Evolutionary conservation across 352 stramenopile species (phyloP).

Genomic region (Phytophthora fragariaefolia): DNA sequence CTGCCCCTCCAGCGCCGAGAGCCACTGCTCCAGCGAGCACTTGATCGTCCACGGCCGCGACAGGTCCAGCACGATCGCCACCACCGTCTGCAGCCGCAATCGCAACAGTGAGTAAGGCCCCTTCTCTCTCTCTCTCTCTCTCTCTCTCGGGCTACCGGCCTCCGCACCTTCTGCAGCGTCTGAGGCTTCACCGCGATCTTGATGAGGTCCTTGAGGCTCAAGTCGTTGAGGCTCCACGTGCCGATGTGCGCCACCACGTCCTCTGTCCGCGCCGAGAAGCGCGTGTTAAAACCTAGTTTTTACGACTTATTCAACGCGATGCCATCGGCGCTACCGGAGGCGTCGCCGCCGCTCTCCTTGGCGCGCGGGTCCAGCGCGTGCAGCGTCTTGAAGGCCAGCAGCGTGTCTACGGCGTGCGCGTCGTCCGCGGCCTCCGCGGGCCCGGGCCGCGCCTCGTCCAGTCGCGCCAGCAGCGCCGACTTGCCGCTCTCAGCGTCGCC

Average conservation of each 20-base stretch:
- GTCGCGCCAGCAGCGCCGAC: constrained; percentile 62
- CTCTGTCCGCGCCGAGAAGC: constrained; percentile 36
- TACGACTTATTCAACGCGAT: not conserved
- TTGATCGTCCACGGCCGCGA: constrained; percentile 87
- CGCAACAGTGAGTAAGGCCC: constrained; percentile 2
- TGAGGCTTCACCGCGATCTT: constrained; percentile 69
- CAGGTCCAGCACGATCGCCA: constrained; percentile 72
- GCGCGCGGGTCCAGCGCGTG: constrained; percentile 71
- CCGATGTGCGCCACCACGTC: constrained; percentile 81
- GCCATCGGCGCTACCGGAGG: constrained; percentile 43
- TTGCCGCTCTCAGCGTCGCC: constrained; percentile 82
- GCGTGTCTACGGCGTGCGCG: constrained; percentile 44
- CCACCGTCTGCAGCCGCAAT: constrained; percentile 55
- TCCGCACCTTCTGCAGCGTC: constrained; percentile 59
- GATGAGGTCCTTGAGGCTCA: constrained; percentile 71
- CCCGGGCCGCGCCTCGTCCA: constrained; percentile 50
- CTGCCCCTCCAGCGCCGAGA: constrained; percentile 73
- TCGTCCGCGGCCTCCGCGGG: constrained; percentile 26
- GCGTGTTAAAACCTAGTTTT: constrained; percentile 6
- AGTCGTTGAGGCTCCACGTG: constrained; percentile 81
- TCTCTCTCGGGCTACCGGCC: no score
- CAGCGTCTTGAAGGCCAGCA: constrained; percentile 71
- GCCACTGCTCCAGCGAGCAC: constrained; percentile 80
- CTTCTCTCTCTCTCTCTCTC: not conserved
- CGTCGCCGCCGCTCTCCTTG: constrained; percentile 55